A percentile compares a stretch with the other conserved stretches of the same genome.
phyloP scores from a whole-genome alignment of 352 stramenopile genomes.

The Pythium insidiosum region DNA sequence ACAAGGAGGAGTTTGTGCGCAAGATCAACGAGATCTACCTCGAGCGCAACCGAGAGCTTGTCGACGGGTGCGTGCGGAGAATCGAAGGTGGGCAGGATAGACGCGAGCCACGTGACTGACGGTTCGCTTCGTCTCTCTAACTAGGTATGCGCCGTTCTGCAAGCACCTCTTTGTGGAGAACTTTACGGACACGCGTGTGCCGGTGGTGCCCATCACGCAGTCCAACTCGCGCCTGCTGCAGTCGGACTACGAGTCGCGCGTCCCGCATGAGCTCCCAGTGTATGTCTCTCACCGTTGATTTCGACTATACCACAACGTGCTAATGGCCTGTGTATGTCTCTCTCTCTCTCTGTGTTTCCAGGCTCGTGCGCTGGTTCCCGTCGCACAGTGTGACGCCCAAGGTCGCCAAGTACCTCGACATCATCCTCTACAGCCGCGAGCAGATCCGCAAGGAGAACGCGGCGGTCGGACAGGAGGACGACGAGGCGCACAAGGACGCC shows the following conservation, averaged over 20 bases:
- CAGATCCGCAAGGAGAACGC: constrained; percentile 96
- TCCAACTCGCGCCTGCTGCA: constrained; percentile 91
- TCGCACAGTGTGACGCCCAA: constrained; percentile 80
- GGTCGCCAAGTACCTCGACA: constrained; percentile 93
- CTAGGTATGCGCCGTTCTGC: constrained; percentile 97
- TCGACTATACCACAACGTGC: background rate
- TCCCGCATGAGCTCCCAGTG: constrained; percentile 92
- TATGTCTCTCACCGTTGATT: too few species aligned
- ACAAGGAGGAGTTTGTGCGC: constrained; percentile 67
- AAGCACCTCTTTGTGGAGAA: constrained; percentile 98
- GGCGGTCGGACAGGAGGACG: constrained; percentile 42
- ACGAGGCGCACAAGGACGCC: constrained; percentile 45
- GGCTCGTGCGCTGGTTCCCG: constrained; percentile 87
- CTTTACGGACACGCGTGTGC: constrained; percentile 85
- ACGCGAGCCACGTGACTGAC: background rate
- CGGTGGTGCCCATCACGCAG: constrained; percentile 89
- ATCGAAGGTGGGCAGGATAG: background rate
- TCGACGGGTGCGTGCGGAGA: constrained; percentile 39
- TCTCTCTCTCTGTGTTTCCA: constrained; percentile 9
- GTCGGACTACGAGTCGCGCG: constrained; percentile 92
- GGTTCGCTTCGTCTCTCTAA: background rate
- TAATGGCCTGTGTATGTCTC: background rate
- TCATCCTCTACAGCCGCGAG: constrained; percentile 98
- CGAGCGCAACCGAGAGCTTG: constrained; percentile 44
- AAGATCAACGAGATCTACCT: constrained; percentile 82